Evolutionary conservation across 768 basidiomycete genomes (phyloP).

Genomic region (Clathrus columnatus): DNA sequence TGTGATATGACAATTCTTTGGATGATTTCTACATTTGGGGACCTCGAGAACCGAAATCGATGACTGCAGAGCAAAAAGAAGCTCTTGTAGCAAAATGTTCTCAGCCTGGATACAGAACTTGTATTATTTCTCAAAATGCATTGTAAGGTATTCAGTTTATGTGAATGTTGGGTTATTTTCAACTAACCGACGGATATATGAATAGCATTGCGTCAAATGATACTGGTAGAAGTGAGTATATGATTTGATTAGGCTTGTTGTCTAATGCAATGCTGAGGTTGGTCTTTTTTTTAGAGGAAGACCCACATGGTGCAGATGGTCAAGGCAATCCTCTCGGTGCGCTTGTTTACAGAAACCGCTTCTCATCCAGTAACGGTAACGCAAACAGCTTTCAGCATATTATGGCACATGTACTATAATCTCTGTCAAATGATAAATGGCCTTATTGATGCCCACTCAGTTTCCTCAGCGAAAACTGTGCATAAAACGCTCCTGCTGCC

Average conservation of each 20-base stretch:
- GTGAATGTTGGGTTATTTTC: constrained; percentile 48
- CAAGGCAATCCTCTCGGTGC: constrained; percentile 79
- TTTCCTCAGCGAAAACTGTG: no score
- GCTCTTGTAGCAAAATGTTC: constrained; percentile 72
- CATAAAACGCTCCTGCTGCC: no score
- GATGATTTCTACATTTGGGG: constrained; percentile 27
- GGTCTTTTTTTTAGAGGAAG: background rate
- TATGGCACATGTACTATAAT: no score
- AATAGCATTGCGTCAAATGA: constrained; percentile 48
- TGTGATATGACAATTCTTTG: constrained; percentile 52
- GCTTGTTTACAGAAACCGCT: constrained; percentile 54
- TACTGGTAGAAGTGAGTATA: constrained; percentile 45
- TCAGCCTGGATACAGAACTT: constrained; percentile 60
- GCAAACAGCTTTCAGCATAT: no score
- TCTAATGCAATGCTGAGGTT: background rate
- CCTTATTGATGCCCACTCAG: no score
- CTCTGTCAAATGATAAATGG: no score
- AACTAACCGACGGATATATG: constrained; percentile 55
- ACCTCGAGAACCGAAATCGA: constrained; percentile 38
- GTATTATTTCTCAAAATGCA: constrained; percentile 60
- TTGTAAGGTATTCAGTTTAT: constrained; percentile 58
- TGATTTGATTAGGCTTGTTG: background rate
- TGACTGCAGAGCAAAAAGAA: constrained; percentile 61
- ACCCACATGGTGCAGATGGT: constrained; percentile 22
- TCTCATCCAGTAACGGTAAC: no score